A percentile compares a stretch with the other conserved stretches of the same genome.
phyloP scores from a whole-genome alignment of 1,284 basidiomycete species.

The Tetrapyrgos nigripes region DNA sequence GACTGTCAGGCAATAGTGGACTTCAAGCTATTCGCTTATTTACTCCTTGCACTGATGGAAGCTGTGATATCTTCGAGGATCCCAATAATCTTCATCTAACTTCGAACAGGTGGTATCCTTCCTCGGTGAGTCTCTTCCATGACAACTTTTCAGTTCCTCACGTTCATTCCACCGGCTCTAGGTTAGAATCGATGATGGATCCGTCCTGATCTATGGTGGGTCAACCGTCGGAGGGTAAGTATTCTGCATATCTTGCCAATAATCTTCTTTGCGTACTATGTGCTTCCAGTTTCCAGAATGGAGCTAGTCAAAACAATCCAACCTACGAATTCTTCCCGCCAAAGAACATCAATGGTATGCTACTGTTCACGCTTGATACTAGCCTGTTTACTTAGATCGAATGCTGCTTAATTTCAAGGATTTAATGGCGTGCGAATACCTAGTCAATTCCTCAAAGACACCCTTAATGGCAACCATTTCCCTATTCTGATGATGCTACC shows the following conservation, averaged over 20 bases:
- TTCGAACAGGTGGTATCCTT: constrained; percentile 45
- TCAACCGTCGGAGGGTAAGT: constrained; percentile 20
- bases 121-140: constrained; percentile 29
- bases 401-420: constrained; percentile 21
- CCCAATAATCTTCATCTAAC: constrained; percentile 21
- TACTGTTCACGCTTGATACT: constrained; percentile 16
- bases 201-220: constrained; percentile 21
- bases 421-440: constrained; percentile 36
- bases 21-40: constrained; percentile 62
- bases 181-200: constrained; percentile 28
- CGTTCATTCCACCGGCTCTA: background rate
- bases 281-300: constrained; percentile 37
- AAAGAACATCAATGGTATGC: constrained; percentile 49
- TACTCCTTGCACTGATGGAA: constrained; percentile 63
- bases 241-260: background rate
- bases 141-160: constrained; percentile 24
- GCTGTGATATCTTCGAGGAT: constrained; percentile 42
- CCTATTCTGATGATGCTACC: constrained; percentile 58
- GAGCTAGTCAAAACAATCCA: constrained; percentile 41
- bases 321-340: constrained; percentile 51
- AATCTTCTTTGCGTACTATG: background rate
- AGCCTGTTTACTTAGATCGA: constrained; percentile 9
- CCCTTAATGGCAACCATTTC: constrained; percentile 64
- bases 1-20: constrained; percentile 61
- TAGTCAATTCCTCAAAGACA: constrained; percentile 55